Evolutionary conservation across 2,329 filamentous ascomycete species (phyloP), one percentile per base, ranked within the genome.

Genomic region (Saccharata proteae): DNA sequence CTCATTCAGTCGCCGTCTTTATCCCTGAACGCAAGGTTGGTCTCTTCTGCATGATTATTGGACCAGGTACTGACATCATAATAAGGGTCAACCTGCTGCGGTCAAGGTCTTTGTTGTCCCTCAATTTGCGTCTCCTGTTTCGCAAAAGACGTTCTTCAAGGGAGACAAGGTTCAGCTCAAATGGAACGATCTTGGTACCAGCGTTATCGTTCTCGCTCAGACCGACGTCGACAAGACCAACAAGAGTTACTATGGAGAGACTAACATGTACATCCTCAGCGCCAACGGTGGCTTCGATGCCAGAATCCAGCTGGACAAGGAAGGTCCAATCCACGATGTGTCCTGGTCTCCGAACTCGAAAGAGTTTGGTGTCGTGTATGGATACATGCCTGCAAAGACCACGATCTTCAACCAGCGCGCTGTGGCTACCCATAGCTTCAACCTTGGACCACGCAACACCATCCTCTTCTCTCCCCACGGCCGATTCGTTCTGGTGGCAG

Each of bases 191-290:
- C 68, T 84, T 39, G 90, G 90, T 32, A 93, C 86, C 21, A 88
- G 79, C 54, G 61, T 96, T 52, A 80, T 98, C 49, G 88, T 96
- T 43, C 73, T 98, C 48, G 88, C 90, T 34, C 86, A 96, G 65
- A 98, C 90, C 18, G 90, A 98, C 40, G 90, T 96, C 32, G 90
- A 98, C 62, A 92, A 90, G 64, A 85, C 85, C 36, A 92, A 92
- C 60, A 96, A 96, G 74, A 94, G 84, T 61, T 98, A 98, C 65
- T 98, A 98, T 47, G 90, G 90, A 52, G 90, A 98, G 65, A 96
- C 90, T 7, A 96, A 83, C 41, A 76, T 98, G 52, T 96, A 96
- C 62, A 71, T 98, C 44, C 71, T 98, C 40, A 93, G 83, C 57
- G 80, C 85, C 41, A 92, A 80, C 49, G 88, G 86, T 40, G 76